A percentile compares a stretch with the other conserved stretches of the same genome.
phyloP scores from a whole-genome alignment of 768 basidiomycete species.

The Tulasnella calospora region DNA sequence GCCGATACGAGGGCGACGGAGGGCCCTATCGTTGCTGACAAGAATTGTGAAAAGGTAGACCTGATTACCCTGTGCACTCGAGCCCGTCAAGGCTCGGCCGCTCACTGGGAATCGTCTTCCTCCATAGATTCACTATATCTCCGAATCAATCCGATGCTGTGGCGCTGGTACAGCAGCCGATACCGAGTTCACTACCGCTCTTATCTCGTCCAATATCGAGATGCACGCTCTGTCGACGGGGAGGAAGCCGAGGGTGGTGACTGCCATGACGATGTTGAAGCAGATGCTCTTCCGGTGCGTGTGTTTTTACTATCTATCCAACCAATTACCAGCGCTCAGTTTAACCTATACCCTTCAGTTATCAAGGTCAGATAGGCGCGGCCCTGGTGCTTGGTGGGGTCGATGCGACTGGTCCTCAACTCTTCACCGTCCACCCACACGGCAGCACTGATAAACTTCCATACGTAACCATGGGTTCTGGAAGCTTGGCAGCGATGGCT shows the following conservation, averaged over 20 bases:
- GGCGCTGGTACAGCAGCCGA: conserved; percentile 99
- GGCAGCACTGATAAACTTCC: conserved; percentile 98
- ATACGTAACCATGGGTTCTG: conserved; percentile 98
- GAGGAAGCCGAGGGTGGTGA: conserved; percentile 86
- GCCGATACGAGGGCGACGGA: conserved; percentile 96
- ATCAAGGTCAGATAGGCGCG: conserved; percentile 92
- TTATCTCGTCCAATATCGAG: conserved; percentile 95
- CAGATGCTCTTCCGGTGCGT: conserved; percentile 86
- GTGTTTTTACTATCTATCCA: not conserved
- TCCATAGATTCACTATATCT: conserved; percentile 88
- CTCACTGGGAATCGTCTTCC: not conserved
- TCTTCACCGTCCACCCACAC: conserved; percentile 94
- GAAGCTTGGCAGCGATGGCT: conserved; percentile 95
- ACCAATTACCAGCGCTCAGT: not conserved
- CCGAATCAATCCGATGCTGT: conserved; percentile 93
- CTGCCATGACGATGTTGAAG: conserved; percentile 99
- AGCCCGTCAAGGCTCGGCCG: not conserved
- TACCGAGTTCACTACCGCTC: conserved; percentile 89
- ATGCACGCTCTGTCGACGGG: conserved; percentile 87
- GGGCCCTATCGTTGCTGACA: conserved; percentile 92
- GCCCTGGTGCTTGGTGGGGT: conserved; percentile 95
- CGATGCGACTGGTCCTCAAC: conserved; percentile 87
- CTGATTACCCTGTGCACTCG: not conserved
- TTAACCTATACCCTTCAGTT: conserved; percentile 43
- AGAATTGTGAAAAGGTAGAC: conserved; percentile 94